Evolutionary conservation across 1,139 yeast species (phyloP).

Genomic region (Debaryomycetaceae sp.): DNA sequence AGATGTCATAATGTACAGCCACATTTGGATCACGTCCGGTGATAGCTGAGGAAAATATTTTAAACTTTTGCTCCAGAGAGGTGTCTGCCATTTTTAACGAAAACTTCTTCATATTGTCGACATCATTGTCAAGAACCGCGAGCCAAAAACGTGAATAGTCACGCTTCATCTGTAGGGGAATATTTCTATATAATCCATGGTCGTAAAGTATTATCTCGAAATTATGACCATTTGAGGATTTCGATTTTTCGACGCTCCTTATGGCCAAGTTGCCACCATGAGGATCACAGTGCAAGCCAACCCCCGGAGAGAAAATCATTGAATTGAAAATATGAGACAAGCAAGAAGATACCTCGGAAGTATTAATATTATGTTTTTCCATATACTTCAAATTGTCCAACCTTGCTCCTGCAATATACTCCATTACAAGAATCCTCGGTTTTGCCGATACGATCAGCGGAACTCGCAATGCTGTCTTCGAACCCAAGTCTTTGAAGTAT

Average conservation of each 20-base stretch:
- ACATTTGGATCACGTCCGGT: constrained; percentile 69
- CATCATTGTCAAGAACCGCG: constrained; percentile 72
- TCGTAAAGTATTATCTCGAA: constrained; percentile 91
- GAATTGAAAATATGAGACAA: constrained; percentile 86
- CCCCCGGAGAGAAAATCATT: constrained; percentile 93
- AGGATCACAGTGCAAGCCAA: constrained; percentile 94
- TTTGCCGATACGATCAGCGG: constrained; percentile 71
- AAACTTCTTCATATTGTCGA: constrained; percentile 61
- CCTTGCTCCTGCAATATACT: constrained; percentile 76
- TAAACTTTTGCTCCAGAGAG: constrained; percentile 67
- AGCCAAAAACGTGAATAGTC: constrained; percentile 93
- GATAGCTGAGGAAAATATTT: constrained; percentile 85
- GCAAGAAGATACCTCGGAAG: constrained; percentile 80
- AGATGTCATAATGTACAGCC: constrained; percentile 47
- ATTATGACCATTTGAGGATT: constrained; percentile 52
- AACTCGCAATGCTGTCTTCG: constrained; percentile 70
- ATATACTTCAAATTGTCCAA: constrained; percentile 72
- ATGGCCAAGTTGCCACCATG: constrained; percentile 97
- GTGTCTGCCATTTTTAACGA: constrained; percentile 83
- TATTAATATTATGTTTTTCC: constrained; percentile 58
- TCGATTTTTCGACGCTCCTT: constrained; percentile 35
- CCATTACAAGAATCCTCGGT: constrained; percentile 81
- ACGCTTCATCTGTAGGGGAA: constrained; percentile 71
- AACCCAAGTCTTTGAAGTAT: constrained; percentile 57
- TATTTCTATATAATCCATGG: constrained; percentile 89